Percentiles rank a stretch among this genome's conserved stretches.
These are phyloP conservation scores for Emergomyces orientalis DNA, from an alignment of 2,329 filamentous ascomycete genomes.

Conservation along the genomic window DNA sequence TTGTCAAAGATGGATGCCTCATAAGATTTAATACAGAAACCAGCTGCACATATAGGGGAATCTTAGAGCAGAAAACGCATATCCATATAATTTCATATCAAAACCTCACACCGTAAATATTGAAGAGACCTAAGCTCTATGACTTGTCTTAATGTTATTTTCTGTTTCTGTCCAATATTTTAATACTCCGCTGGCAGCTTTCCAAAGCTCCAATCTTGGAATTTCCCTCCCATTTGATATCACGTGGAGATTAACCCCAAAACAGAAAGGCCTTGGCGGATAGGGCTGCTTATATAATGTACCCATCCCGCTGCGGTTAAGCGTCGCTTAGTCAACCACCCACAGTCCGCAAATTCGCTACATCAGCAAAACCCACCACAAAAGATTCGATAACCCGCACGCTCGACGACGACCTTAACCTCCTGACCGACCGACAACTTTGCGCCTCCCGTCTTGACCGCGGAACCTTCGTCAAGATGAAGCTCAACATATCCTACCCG, in stretches of 20 bases:
- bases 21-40: background rate
- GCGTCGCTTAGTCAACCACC: slow-evolving; percentile 29
- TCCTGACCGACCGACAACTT: slow-evolving; percentile 33
- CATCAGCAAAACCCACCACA: slow-evolving; percentile 31
- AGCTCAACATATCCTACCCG: slow-evolving; percentile 78
- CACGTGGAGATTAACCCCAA: background rate
- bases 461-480: slow-evolving; percentile 54
- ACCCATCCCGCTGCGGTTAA: slow-evolving; percentile 20
- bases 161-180: too few relatives aligned
- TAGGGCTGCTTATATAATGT: slow-evolving; percentile 21
- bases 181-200: too few relatives aligned
- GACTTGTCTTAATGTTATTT: too few relatives aligned
- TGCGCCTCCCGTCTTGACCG: slow-evolving; percentile 40
- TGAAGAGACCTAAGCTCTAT: background rate
- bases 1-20: background rate
- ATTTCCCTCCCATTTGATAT: background rate
- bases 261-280: background rate
- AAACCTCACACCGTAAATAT: too few relatives aligned
- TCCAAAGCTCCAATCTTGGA: too few relatives aligned
- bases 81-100: too few relatives aligned
- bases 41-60: background rate
- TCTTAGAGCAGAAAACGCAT: too few relatives aligned
- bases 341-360: slow-evolving; percentile 32
- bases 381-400: slow-evolving; percentile 11
- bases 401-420: slow-evolving; percentile 20